Evolutionary conservation across 2,329 filamentous ascomycete species (phyloP), one percentile per base, ranked within the genome.

Genomic region (Colletotrichum liaoningense): DNA sequence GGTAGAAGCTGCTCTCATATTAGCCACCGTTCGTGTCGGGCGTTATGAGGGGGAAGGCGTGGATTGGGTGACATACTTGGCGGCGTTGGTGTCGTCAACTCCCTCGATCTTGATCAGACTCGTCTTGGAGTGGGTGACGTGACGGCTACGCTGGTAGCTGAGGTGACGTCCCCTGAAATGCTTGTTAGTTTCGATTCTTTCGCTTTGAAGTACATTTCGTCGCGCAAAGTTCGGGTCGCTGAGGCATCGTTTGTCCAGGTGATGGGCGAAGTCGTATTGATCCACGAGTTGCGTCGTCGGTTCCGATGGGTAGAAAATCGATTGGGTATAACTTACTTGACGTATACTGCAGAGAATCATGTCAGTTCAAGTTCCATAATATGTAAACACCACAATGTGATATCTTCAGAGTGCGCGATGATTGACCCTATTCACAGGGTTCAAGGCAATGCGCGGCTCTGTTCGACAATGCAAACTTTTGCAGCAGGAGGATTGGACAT

Each of bases 101-200:
- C 96, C 96, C 91, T 99, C 96, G 83, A 99, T 97, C 93, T 98
- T 97, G 89, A 99, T 93, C 88, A 98, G 91, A 85, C 94, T 94
- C 82, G 94, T 97, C 88, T 93, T 93, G 81, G 96, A 93, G 90
- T 94, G 95, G 85, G 93, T 95, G 88, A 91, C 93, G 88, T 94
- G 94, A 91, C 97, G 96, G 86, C 93, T 93, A 88, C 96, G 94
- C 91, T 97, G 93, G 91, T 98, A 98, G 89, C 93, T 96, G 89
- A 98, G 90, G 93, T 98, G 96, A 88, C 95, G 95, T 90, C 95
- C 96, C 95, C 94, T 97, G 46, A 24, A 66, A 28, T 33, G 22
- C 28, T 33, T 63, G 71, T 73, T 71, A 73, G 71, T 70, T 28
- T 65, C 56, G 28, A 56, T 55, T 68, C 58, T 42, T 57, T 58